Base-by-base conservation (phyloP, 176 grass and related monocot genomes). In the Alloteropsis semialata region DNA sequence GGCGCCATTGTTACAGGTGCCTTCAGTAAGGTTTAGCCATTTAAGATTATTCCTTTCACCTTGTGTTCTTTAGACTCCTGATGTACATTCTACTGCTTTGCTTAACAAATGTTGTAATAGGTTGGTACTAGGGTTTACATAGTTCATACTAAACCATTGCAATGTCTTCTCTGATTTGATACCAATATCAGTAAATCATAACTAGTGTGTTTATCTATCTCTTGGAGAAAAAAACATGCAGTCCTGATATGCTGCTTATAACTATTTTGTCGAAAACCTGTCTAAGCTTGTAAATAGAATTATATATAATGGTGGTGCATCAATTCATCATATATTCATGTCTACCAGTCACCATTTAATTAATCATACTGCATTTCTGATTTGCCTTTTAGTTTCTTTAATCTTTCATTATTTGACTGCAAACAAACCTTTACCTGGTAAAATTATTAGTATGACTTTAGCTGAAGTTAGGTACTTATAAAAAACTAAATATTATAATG, bases 11-110 rank as follows among this genome's bases (percentile, higher is more conserved):
- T n/a, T n/a, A n/a, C n/a, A n/a, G n/a, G 48, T 81, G 45, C 43
- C 73, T 72, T 51, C 54, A 8, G 17, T 82, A 77, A 6, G 8
- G 17, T 69, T 75, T 70, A 66, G 6, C 28, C 43, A 60, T 81
- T 81, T 53, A 76, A 78, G 7, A 29, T 83, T 44, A 21, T 3
- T 82, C 55, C 19, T 59, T 84, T 78, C 48, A 83, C 65, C 46
- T 56, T 66, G 19, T 62, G 24, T 53, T 27, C 32, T 32, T 58
- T 10, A 54, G 63, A 61, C 24, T 65, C 66, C 44, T 72, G 74
- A 21, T 65, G 10, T 78, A 55, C 58, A 37, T 82, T 39, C 41
- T 81, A 25, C 21, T 9, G 13, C 32, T 18, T 78, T 34, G 19
- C 39, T 38, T 30, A 32, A 24, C 22, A 81, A 63, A 76, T 65